Evolutionary conservation across 2,329 filamentous ascomycete genomes (phyloP), one percentile per base, ranked within the genome.

Genomic region (Magnaporthales sp.): DNA sequence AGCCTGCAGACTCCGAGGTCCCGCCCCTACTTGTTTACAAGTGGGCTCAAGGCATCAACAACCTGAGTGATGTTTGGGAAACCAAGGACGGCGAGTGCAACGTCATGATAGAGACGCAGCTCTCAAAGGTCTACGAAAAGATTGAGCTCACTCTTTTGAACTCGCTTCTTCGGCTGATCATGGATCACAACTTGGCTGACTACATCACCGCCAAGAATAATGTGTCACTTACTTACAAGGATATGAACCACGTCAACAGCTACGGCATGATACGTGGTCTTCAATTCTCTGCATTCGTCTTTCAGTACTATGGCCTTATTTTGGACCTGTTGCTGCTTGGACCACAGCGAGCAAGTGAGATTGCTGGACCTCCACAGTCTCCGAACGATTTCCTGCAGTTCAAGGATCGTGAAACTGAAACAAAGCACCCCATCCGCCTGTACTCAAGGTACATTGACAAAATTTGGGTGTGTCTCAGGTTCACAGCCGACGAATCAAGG

Each of bases 131-230:
- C 62, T 99, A 99, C 71, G 95, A 99, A 80, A 99, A 99, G 85
- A 97, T 99, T 69, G 95, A 99, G 80, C 81, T 99, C 69, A 99
- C 95, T 0, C 83, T 99, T 67, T 86, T 99, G 72, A 99, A 99
- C 80, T 91, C 94, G 67, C 84, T 99, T 32, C 83, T 99, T 64
- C 87, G 95, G 63, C 80, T 99, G 71, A 97, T 99, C 76, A 99
- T 99, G 96, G 96, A 99, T 73, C 95, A 99, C 83, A 99, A 99
- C 77, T 80, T 99, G 80, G 95, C 95, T 5, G 96, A 99, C 77
- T 99, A 99, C 79, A 99, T 99, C 74, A 97, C 94, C 1, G 93
- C 94, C 51, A 99, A 99, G 86, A 99, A 99, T 83, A 99, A 99
- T 75, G 95, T 99, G 13, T 94, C 97, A 76, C 86, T 99, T 69